A percentile compares a stretch with the other conserved stretches of the same genome.
These are phyloP conservation scores for Haplosporangium sp. DNA, from an alignment of 371 early-diverging fungal species.

Conservation along the genomic window DNA sequence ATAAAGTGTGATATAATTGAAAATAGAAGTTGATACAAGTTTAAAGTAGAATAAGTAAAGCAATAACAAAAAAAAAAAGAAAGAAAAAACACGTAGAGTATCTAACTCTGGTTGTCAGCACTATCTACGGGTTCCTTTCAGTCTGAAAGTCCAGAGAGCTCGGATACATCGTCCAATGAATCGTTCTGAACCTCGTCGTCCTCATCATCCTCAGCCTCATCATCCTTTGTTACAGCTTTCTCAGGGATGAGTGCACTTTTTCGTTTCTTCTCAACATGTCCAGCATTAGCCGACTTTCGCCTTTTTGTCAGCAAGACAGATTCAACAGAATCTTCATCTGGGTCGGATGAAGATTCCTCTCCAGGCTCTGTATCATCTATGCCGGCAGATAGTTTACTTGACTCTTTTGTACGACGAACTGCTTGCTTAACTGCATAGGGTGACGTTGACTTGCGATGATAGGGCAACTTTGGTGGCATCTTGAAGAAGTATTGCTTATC, in stretches of 20 bases:
- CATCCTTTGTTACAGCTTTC: neutral
- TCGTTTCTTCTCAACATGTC: conserved; percentile 36
- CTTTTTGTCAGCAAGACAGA: conserved; percentile 10
- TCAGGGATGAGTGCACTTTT: conserved; percentile 8
- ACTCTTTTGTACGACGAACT: conserved; percentile 39
- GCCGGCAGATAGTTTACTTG: conserved; percentile 23
- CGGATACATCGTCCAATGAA: conserved; percentile 54
- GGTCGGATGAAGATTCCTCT: conserved; percentile 24
- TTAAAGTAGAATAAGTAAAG: neutral
- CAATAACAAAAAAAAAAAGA: neutral
- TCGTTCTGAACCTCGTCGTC: conserved; percentile 36
- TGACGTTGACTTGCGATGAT: conserved; percentile 60
- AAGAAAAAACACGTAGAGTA: neutral
- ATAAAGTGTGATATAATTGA: conserved; percentile 1
- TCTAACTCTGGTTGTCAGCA: neutral
- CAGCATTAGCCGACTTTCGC: conserved; percentile 25
- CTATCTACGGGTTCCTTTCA: conserved; percentile 7
- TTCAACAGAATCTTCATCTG: conserved; percentile 26
- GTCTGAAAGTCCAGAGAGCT: conserved; percentile 53
- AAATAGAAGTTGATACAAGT: conserved; percentile 3
- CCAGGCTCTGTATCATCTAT: conserved; percentile 18
- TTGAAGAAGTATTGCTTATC: conserved; percentile 78
- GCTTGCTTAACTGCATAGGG: conserved; percentile 53
- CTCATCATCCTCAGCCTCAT: conserved; percentile 26
- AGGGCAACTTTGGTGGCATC: conserved; percentile 69